These are phyloP conservation scores for Helotiales sp. DNA, from an alignment of 2,329 filamentous ascomycete genomes.

Conservation along the genomic window DNA sequence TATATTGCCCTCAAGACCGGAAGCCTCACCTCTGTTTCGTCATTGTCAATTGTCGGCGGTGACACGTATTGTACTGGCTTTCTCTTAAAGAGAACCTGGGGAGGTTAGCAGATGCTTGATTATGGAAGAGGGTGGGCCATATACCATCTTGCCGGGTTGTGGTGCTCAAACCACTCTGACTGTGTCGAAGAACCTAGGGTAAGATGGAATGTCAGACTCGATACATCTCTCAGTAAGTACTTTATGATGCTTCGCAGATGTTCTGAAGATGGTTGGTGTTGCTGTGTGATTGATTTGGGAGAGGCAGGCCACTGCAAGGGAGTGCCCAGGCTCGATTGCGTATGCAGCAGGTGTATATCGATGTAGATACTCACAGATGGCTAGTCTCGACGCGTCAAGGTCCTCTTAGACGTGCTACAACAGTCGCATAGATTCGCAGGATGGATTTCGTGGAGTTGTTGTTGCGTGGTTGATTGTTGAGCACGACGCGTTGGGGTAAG, in stretches of 20 bases:
- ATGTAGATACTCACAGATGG: constrained; percentile 29
- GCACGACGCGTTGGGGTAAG: constrained; percentile 27
- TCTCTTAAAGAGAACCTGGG: constrained; percentile 89
- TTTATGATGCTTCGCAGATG: constrained; percentile 8
- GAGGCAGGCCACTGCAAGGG: constrained; percentile 11
- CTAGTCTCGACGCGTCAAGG: constrained; percentile 31
- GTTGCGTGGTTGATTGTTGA: constrained; percentile 28
- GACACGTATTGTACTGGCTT: constrained; percentile 87
- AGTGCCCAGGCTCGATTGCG: constrained; percentile 18
- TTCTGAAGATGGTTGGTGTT: constrained; percentile 9
- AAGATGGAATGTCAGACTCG: constrained; percentile 25
- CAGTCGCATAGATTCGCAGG: constrained; percentile 35
- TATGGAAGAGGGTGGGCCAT: not conserved
- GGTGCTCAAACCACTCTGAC: constrained; percentile 15
- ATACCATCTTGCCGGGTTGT: constrained; percentile 30
- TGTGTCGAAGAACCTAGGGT: constrained; percentile 22
- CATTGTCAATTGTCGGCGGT: constrained; percentile 71
- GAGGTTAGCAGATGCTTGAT: constrained; percentile 5
- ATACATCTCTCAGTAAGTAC: constrained; percentile 19
- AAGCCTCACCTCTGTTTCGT: constrained; percentile 73
- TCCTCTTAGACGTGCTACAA: constrained; percentile 20
- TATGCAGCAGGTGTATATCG: constrained; percentile 16
- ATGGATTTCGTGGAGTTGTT: constrained; percentile 27
- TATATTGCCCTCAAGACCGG: constrained; percentile 21
- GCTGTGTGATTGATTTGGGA: constrained; percentile 11